Evolutionary conservation across 1,284 basidiomycete species (phyloP).

Genomic region (Laetiporus sulphureus): DNA sequence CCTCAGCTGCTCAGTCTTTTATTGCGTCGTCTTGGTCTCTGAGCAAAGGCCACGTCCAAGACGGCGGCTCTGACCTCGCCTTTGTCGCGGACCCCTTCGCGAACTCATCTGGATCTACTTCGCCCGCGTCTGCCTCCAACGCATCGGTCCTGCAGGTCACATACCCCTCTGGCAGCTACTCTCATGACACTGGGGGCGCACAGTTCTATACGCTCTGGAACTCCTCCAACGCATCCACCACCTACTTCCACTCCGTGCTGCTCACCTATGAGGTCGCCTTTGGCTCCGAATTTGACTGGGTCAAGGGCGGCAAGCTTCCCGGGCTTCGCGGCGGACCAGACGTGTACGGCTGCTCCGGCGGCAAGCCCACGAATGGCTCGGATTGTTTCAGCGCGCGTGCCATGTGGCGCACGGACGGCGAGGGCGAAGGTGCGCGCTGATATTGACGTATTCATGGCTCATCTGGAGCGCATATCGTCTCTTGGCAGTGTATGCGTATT

Average conservation of each 20-base stretch:
- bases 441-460: not conserved
- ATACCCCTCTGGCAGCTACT: slow-evolving; percentile 56
- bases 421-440: slow-evolving; percentile 32
- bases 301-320: slow-evolving; percentile 44
- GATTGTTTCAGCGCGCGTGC: slow-evolving; percentile 40
- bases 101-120: slow-evolving; percentile 24
- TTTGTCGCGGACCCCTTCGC: slow-evolving; percentile 68
- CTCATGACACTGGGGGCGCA: slow-evolving; percentile 52
- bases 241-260: slow-evolving; percentile 54
- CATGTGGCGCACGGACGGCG: slow-evolving; percentile 38
- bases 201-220: slow-evolving; percentile 67
- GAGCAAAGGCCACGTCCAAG: slow-evolving; percentile 52
- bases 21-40: slow-evolving; percentile 58
- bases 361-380: slow-evolving; percentile 31
- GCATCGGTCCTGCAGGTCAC: slow-evolving; percentile 59
- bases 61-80: slow-evolving; percentile 44
- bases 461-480: not conserved
- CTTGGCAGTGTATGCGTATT: slow-evolving; percentile 29
- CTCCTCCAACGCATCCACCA: slow-evolving; percentile 27
- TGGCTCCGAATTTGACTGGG: slow-evolving; percentile 43
- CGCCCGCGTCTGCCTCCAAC: slow-evolving; percentile 24
- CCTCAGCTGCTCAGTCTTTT: slow-evolving; percentile 43
- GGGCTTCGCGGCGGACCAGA: slow-evolving; percentile 37
- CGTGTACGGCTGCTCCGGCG: slow-evolving; percentile 34
- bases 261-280: slow-evolving; percentile 70